Conservation (phyloP, 1,284 basidiomycete species). For the Cutaneotrichosporon cyanovorans region DNA sequence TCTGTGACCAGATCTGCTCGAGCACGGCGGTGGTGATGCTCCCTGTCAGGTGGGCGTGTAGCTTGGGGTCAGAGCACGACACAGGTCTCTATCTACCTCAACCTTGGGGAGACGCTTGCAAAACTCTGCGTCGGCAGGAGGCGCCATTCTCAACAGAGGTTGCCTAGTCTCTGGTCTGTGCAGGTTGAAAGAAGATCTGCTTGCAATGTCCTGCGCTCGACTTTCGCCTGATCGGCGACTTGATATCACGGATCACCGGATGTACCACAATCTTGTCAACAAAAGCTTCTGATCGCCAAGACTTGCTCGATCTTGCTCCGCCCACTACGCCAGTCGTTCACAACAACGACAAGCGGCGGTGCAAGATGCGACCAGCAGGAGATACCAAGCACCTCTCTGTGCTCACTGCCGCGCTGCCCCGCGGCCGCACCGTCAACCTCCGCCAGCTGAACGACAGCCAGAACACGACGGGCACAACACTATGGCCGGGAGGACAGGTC, state of each 20-base stretch:
- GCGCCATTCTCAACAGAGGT: too few relatives aligned
- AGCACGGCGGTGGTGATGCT: constrained; percentile 21
- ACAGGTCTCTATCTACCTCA: constrained; percentile 11
- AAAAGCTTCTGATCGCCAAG: too few relatives aligned
- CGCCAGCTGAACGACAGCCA: not conserved
- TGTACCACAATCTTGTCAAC: too few relatives aligned
- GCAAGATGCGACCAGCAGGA: not conserved
- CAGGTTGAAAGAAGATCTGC: too few relatives aligned
- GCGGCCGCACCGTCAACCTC: not conserved
- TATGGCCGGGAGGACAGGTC: constrained; percentile 77
- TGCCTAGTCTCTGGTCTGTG: too few relatives aligned
- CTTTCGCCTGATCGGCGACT: too few relatives aligned
- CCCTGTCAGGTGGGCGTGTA: constrained; percentile 30
- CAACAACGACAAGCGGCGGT: too few relatives aligned
- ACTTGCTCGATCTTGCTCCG: too few relatives aligned
- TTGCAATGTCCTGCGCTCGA: too few relatives aligned
- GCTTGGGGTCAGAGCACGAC: constrained; percentile 11
- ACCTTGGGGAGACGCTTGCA: constrained; percentile 25
- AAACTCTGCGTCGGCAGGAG: constrained; percentile 14
- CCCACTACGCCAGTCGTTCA: too few relatives aligned
- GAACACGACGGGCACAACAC: constrained; percentile 69
- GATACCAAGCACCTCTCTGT: not conserved
- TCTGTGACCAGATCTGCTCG: constrained; percentile 21
- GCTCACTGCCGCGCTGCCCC: not conserved
- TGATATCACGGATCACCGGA: too few relatives aligned